phyloP scores from a whole-genome alignment of 2,329 filamentous ascomycete species.

The Botrytis squamosa region DNA sequence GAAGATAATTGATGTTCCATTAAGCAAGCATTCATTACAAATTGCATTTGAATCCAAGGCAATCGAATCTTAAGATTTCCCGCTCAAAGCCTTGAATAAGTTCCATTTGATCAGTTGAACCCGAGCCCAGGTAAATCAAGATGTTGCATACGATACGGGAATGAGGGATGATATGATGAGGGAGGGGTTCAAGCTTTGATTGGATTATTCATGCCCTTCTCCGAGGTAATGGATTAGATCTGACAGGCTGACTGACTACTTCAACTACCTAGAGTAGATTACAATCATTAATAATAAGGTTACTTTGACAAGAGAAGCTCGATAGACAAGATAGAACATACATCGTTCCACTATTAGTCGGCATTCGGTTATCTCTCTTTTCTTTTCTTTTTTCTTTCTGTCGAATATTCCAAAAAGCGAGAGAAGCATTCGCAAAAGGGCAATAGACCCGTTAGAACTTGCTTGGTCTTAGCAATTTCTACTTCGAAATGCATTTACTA shows the following conservation, averaged over 20 bases:
- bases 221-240: slow-evolving; percentile 6
- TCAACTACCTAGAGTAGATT: neutral
- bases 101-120: slow-evolving; percentile 12
- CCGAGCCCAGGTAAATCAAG: neutral
- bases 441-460: neutral
- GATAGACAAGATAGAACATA: slow-evolving; percentile 3
- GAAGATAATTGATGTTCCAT: neutral
- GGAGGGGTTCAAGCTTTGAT: slow-evolving; percentile 17
- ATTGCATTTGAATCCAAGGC: neutral
- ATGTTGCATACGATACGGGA: slow-evolving; percentile 8
- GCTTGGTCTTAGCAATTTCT: neutral
- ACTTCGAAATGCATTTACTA: neutral
- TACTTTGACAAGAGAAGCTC: neutral
- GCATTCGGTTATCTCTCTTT: neutral
- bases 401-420: neutral
- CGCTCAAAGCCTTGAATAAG: slow-evolving; percentile 3
- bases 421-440: neutral
- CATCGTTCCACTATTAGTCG: neutral
- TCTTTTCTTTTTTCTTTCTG: slow-evolving; percentile 1
- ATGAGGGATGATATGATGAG: slow-evolving; percentile 7
- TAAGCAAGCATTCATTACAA: neutral
- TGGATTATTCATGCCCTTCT: slow-evolving; percentile 14
- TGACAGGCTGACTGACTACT: slow-evolving; percentile 10
- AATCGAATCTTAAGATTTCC: slow-evolving; percentile 11
- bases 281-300: slow-evolving; percentile 2